Base-by-base conservation (phyloP, 2,329 filamentous ascomycete species). In the Xylariaceae sp. region DNA sequence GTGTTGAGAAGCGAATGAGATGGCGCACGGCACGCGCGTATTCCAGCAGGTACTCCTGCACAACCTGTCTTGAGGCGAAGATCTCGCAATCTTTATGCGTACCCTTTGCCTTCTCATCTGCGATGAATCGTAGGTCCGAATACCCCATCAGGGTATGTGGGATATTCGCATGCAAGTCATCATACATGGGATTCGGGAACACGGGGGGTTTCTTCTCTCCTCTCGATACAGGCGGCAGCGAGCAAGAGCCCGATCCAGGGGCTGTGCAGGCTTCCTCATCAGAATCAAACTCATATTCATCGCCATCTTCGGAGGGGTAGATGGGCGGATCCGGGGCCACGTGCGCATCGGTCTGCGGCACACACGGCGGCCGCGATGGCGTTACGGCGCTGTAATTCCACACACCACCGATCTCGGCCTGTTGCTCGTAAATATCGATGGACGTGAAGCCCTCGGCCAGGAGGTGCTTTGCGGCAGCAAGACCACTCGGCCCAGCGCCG, bases 151-250 rank as follows among this genome's bases (percentile, higher is more conserved):
- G 72, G 0, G 80, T 78, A 60, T 88, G 84, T 0, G 92, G 89
- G 52, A 97, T 92, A 72, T 97, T 97, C 18, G 92, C 92, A 69
- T 96, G 88, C 13, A 97, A 77, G 23, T 81, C 76, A 52, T 91
- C 85, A 73, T 97, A 97, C 74, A 96, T 84, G 2, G 92, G 89
- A 15, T 89, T 90, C n/a, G 90, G 79, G 68, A 93, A 96, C 2
- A 85, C 73, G 4, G 88, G 82, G 0, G 81, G 69, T 7, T 63
- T 53, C 60, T 50, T 65, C 51, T 63, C 55, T 11, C 39, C 58
- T 35, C 44, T 55, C 17, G 61, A 49, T 0, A 58, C 18, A 1
- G 61, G 18, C 13, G 55, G 63, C 18, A 61, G 34, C 18, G 56
- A 59, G 41, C 64, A 64, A 3, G 60, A 58, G 9, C 64, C 64